A percentile compares a stretch with the other conserved stretches of the same genome.
Evolutionary conservation across 805 yeast genomes (phyloP).

Genomic region (Yamadazyma olivae): DNA sequence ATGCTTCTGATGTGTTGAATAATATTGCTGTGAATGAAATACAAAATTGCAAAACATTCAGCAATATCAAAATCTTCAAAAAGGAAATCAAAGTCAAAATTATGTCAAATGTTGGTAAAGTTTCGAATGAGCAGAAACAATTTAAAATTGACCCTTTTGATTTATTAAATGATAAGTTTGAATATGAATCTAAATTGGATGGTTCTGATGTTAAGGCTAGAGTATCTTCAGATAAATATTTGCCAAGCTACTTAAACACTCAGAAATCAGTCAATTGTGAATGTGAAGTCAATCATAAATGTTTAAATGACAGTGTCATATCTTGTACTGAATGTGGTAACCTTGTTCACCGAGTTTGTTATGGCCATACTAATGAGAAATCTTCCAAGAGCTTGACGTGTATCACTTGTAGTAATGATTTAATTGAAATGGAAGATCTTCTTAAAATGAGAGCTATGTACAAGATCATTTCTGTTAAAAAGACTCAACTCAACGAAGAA

Average conservation of each 20-base stretch:
- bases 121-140: background rate
- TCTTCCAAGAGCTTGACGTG: background rate
- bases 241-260: background rate
- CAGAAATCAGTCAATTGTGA: conserved; percentile 1
- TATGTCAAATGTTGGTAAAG: conserved; percentile 11
- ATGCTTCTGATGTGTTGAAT: conserved; percentile 17
- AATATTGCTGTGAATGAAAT: background rate
- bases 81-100: conserved; percentile 17
- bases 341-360: conserved; percentile 1
- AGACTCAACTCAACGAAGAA: no score
- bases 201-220: no score
- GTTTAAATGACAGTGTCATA: background rate
- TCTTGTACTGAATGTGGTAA: background rate
- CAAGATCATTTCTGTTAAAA: background rate
- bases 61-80: background rate
- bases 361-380: background rate
- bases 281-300: background rate
- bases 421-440: background rate
- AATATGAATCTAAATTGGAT: background rate
- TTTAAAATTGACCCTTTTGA: conserved; percentile 25
- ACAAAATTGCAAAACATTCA: background rate
- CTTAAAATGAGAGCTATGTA: conserved; percentile 2
- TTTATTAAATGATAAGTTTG: conserved; percentile 1
- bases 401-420: background rate
- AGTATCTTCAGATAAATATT: no score